These are phyloP conservation scores for Mycena latifolia DNA, from an alignment of 768 basidiomycete genomes.

Conservation along the genomic window DNA sequence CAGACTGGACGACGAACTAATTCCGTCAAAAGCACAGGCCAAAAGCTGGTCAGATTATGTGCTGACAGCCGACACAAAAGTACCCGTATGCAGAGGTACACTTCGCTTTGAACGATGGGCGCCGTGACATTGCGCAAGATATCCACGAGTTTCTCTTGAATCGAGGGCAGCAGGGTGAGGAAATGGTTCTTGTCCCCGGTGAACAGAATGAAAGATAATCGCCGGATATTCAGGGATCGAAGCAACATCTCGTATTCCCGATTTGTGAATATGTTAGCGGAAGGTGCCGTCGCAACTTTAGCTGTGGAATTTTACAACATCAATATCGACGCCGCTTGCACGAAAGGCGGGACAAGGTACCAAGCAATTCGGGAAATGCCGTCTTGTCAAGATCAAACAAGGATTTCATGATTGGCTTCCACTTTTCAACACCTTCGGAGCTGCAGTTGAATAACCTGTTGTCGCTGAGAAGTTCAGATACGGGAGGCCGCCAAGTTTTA, in stretches of 20 bases:
- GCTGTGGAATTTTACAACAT: constrained; percentile 52
- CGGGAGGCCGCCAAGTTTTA: constrained; percentile 87
- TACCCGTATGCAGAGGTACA: constrained; percentile 93
- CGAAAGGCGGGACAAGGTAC: constrained; percentile 58
- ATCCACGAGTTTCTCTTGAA: constrained; percentile 98
- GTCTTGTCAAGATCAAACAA: constrained; percentile 91
- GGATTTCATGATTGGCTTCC: constrained; percentile 83
- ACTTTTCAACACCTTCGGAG: constrained; percentile 66
- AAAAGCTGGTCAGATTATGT: constrained; percentile 94
- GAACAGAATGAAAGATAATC: constrained; percentile 89
- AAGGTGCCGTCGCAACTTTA: constrained; percentile 85
- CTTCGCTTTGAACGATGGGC: constrained; percentile 92
- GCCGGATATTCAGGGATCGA: constrained; percentile 87
- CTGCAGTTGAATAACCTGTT: constrained; percentile 87
- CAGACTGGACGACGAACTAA: constrained; percentile 58
- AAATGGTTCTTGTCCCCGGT: constrained; percentile 93
- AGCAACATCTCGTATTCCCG: constrained; percentile 93
- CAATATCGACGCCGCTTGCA: constrained; percentile 43
- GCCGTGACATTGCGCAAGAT: constrained; percentile 84
- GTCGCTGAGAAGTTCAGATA: constrained; percentile 88
- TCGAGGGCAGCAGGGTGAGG: constrained; percentile 87
- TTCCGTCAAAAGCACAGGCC: constrained; percentile 96
- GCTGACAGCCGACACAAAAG: constrained; percentile 90
- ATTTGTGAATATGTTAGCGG: constrained; percentile 96
- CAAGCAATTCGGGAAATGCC: constrained; percentile 84